Base-by-base conservation (phyloP, 768 basidiomycete species). In the Cubamyces sp. region DNA sequence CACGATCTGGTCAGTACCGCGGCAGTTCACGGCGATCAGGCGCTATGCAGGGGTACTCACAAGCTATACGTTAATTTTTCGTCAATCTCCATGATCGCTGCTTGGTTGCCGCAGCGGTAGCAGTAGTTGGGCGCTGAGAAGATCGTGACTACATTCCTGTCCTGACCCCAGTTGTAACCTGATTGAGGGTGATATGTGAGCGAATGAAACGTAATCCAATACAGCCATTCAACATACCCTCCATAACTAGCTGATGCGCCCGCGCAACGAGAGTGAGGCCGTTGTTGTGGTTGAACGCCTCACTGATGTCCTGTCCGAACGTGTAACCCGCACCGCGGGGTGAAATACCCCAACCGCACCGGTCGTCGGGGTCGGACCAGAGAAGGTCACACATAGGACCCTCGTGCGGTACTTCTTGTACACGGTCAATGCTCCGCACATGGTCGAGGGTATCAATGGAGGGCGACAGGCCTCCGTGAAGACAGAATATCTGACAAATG, bases 111-210 rank as follows among this genome's bases (percentile, higher is more conserved):
- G 74, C 97, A 99, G 74, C 97, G 84, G 82, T 99, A 99, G 79
- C 96, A 99, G 77, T 98, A 99, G 79, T 99, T 99, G 45, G 97
- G 97, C 68, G 97, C 97, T 66, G 96, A 98, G 82, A 98, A 99
- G 74, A 99, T 98, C 45, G 96, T 99, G 67, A 99, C 96, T 23
- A 99, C 96, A 74, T 98, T 98, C 76, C 94, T 87, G 79, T 98
- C 96, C 78, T 98, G 96, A 62, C 95, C 94, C 96, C 96, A 98
- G 74, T 94, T 97, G 75, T 92, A 92, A 48, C 91, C 90, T 91
- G 61, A 5, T 25, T 9, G 34, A 34, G 19, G 34, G 2, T 40
- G 30, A 15, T 28, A 15, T n/a, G 21, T 47, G 8, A 26, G 39
- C 5, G 7, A 43, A 9, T 30, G 6, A 14, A 18, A 12, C n/a